Base-by-base conservation (phyloP, 805 yeast genomes). In the Candida yuanshanica region DNA sequence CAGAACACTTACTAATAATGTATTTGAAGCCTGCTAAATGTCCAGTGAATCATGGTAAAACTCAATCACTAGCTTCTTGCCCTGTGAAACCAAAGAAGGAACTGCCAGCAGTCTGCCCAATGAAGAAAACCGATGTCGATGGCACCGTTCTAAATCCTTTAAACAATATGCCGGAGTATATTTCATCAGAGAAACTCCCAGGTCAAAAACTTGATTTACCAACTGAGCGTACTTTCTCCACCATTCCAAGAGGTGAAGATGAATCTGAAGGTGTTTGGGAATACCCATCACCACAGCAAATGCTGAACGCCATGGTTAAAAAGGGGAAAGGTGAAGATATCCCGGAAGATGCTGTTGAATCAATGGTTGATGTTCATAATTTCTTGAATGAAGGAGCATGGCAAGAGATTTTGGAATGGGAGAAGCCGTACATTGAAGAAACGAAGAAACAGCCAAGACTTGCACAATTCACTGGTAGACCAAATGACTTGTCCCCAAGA, bases 221-320 rank as follows among this genome's bases (percentile, higher is more conserved):
- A 9, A 86, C 93, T 0, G 86, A 83, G 33, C 77, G 96, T 52
- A 83, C 95, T 2, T 62, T 81, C 29, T 87, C 96, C 13, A 66
- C 87, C 2, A 93, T 93, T 39, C 99, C 99, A 17, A 75, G 87
- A 48, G 98, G 98, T 22, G 75, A 69, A 22, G 58, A 59, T 12
- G 69, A 66, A 2, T 70, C 67, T 9, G 79, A 78, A 46, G 95
- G 95, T 2, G 78, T 81, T 36, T 93, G 99, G 99, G 99, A 93
- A 64, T 93, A 93, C 59, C 99, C 99, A 2, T 87, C 96, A 2
- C 99, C 99, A 1, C 99, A 93, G 64, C 99, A 93, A 61, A 93
- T 93, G 99, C 80, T 89, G 50, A 90, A 91, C 56, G 99, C 99
- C 11, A 91, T 93, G 98, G 67, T 89, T 21, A 79, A 91, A 49